Conservation (phyloP, 345 rosid species). For the Rhizophora mangle region DNA sequence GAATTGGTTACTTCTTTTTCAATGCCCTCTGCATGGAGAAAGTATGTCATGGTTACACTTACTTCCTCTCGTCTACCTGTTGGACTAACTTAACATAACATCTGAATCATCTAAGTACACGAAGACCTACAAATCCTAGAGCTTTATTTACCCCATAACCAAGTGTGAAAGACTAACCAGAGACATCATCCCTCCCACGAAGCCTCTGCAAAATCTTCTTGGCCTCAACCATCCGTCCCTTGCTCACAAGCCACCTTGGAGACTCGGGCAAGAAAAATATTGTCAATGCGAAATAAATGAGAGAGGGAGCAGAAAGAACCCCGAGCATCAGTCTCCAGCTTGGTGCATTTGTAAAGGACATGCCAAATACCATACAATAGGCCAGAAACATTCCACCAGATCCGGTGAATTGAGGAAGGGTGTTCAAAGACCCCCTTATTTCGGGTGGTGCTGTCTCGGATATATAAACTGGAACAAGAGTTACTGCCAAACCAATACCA, state of each 20-base stretch:
- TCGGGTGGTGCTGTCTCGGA: conserved; percentile 98
- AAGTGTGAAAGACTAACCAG: conserved; percentile 51
- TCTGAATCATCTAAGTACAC: too few relatives aligned
- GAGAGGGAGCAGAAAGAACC: conserved; percentile 78
- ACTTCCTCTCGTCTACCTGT: too few relatives aligned
- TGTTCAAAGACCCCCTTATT: conserved; percentile 77
- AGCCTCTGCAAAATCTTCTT: conserved; percentile 75
- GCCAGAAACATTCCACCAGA: conserved; percentile 90
- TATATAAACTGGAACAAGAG: conserved; percentile 86
- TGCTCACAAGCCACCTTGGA: conserved; percentile 97
- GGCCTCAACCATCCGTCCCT: conserved; percentile 91
- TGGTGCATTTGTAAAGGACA: conserved; percentile 69
- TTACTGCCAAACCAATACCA: conserved; percentile 88
- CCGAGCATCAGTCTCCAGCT: conserved; percentile 99
- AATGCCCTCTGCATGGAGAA: background rate
- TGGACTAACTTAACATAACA: too few relatives aligned
- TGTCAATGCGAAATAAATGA: conserved; percentile 53
- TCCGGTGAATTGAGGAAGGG: conserved; percentile 94
- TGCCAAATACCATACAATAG: conserved; percentile 86
- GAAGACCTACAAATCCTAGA: too few relatives aligned
- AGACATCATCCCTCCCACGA: conserved; percentile 79
- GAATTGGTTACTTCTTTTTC: background rate
- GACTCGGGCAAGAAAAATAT: conserved; percentile 88
- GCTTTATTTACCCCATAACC: too few relatives aligned
- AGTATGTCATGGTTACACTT: too few relatives aligned